Conservation (phyloP, 2,329 filamentous ascomycete species). For the Penicillium sp. region DNA sequence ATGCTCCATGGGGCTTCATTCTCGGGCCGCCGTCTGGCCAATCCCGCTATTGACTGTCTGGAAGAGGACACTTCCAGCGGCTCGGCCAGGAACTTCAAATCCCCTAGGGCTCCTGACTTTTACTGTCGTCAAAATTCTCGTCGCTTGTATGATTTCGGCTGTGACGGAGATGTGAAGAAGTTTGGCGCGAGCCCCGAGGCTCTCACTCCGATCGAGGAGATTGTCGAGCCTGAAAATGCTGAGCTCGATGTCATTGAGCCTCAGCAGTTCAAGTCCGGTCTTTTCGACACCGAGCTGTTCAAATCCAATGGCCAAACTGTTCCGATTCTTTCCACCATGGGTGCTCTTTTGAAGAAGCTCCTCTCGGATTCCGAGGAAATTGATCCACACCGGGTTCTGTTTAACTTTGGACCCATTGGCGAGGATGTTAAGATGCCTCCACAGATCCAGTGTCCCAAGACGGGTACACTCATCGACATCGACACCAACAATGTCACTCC, state of each 20-base stretch:
- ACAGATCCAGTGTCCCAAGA: background rate
- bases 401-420: background rate
- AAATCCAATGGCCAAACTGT: background rate
- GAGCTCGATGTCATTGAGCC: background rate
- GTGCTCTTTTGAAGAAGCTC: background rate
- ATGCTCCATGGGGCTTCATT: too few species aligned
- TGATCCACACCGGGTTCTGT: background rate
- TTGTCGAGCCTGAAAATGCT: background rate
- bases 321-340: background rate
- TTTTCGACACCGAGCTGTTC: background rate
- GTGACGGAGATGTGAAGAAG: too few species aligned
- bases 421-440: background rate
- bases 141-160: too few species aligned
- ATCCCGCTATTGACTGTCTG: too few species aligned
- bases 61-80: too few species aligned
- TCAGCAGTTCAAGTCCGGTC: background rate
- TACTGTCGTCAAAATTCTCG: too few species aligned
- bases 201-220: too few species aligned
- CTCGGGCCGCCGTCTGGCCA: too few species aligned
- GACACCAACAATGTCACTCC: background rate
- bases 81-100: too few species aligned
- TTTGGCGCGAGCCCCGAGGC: too few species aligned
- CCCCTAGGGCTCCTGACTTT: too few species aligned
- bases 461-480: background rate
- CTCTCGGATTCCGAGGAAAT: background rate